These are phyloP conservation scores for Ganoderma multipileum DNA, from an alignment of 1,284 basidiomycete species.

Conservation along the genomic window DNA sequence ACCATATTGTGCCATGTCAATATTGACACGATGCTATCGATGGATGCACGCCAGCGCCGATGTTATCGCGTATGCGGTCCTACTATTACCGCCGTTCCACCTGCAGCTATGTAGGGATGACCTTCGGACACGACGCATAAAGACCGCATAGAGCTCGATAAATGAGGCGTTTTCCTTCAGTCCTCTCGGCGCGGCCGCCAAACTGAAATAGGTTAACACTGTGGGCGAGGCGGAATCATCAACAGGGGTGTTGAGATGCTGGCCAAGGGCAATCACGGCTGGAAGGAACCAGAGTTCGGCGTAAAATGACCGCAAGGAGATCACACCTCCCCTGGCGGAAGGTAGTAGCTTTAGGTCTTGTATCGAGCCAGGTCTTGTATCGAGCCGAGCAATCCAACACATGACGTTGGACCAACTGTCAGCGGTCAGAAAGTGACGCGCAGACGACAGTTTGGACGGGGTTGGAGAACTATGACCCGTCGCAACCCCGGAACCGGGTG, in stretches of 20 bases:
- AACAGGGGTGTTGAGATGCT: not conserved
- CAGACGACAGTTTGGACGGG: too few species aligned
- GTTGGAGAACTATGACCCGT: not conserved
- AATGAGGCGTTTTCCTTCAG: not conserved
- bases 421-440: not conserved
- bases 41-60: not conserved
- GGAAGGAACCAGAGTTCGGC: not conserved
- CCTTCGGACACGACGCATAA: not conserved
- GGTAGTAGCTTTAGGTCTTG: not conserved
- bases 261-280: not conserved
- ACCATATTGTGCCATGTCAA: not conserved
- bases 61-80: too few species aligned
- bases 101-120: too few species aligned
- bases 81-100: too few species aligned
- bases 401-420: not conserved
- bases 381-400: not conserved
- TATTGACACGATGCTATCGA: not conserved
- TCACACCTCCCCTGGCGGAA: not conserved
- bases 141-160: not conserved
- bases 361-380: not conserved
- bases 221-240: not conserved
- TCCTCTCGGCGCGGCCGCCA: too few species aligned
- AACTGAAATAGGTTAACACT: too few species aligned
- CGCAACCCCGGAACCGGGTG: too few species aligned
- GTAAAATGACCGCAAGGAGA: not conserved